Percentiles rank a stretch among this genome's conserved stretches.
Conservation (phyloP, 208 protist genomes). For the Vickermania ingenoplastis region DNA sequence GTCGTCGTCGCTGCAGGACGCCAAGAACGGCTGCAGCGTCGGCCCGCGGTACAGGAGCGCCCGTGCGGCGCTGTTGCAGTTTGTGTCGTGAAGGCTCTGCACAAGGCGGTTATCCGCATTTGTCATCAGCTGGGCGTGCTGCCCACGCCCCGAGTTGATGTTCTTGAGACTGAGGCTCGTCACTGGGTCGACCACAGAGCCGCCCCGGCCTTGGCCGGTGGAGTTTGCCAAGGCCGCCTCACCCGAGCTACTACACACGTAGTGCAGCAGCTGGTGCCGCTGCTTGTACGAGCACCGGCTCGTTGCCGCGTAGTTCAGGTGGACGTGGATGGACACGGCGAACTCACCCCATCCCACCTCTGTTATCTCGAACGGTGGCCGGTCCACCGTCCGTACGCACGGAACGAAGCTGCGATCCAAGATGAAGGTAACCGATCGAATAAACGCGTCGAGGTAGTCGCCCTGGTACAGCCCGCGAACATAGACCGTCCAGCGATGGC, state of each 20-base stretch:
- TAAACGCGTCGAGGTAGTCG: conserved; percentile 63
- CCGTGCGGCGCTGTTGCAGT: conserved; percentile 29
- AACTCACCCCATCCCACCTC: conserved; percentile 87
- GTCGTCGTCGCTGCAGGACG: conserved; percentile 2
- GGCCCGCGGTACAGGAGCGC: conserved; percentile 33
- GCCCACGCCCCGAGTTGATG: neutral
- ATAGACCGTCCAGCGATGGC: conserved; percentile 85
- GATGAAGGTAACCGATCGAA: conserved; percentile 70
- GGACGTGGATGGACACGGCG: conserved; percentile 63
- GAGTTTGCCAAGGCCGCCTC: conserved; percentile 9
- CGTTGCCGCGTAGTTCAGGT: conserved; percentile 28
- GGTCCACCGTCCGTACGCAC: conserved; percentile 42
- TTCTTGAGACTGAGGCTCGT: conserved; percentile 6
- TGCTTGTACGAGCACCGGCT: neutral
- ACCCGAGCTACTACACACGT: conserved; percentile 9
- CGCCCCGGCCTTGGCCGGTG: conserved; percentile 8
- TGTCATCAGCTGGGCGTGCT: neutral
- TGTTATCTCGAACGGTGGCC: conserved; percentile 72
- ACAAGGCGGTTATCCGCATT: conserved; percentile 2
- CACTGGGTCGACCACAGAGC: conserved; percentile 11
- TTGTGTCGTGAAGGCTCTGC: conserved; percentile 21
- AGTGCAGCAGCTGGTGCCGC: conserved; percentile 8
- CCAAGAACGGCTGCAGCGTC: conserved; percentile 21
- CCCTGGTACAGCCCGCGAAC: conserved; percentile 68
- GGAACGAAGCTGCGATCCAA: conserved; percentile 68